A percentile compares a stretch with the other conserved stretches of the same genome.
Conservation (phyloP, 1,284 basidiomycete species). For the Ustilago esculenta region DNA sequence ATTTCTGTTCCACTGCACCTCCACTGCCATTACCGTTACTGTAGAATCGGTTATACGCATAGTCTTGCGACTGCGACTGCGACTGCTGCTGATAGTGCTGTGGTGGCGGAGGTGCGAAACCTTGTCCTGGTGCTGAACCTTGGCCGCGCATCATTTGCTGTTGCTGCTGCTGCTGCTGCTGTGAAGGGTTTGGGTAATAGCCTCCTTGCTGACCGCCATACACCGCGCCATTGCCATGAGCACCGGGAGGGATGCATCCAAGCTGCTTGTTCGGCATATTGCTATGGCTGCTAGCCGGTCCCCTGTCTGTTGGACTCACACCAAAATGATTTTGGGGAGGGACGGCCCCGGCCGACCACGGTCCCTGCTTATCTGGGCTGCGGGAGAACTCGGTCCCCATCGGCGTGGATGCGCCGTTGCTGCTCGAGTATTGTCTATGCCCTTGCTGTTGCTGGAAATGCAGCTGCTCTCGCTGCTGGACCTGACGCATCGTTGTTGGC, state of each 20-base stretch:
- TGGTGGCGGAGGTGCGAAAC: slow-evolving; percentile 3
- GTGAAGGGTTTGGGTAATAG: background rate
- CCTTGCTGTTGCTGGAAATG: slow-evolving; percentile 23
- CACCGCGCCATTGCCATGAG: background rate
- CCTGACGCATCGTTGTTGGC: slow-evolving; percentile 53
- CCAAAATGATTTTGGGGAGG: slow-evolving; percentile 8
- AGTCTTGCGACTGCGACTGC: slow-evolving; percentile 18
- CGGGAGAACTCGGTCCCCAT: slow-evolving; percentile 33
- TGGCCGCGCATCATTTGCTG: background rate
- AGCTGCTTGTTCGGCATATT: slow-evolving; percentile 29
- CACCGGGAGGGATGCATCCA: background rate
- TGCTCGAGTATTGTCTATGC: slow-evolving; percentile 23
- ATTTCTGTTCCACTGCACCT: slow-evolving; percentile 26
- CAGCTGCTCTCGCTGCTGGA: slow-evolving; percentile 34
- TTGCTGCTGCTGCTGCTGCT: slow-evolving; percentile 7
- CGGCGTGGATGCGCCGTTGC: slow-evolving; percentile 6
- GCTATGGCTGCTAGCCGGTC: slow-evolving; percentile 3
- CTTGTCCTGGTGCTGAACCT: background rate
- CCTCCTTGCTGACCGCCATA: background rate
- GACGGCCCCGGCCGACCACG: slow-evolving; percentile 33
- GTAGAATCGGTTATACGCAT: slow-evolving; percentile 18
- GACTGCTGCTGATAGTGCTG: slow-evolving; percentile 2
- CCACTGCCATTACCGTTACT: slow-evolving; percentile 16
- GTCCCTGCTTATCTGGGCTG: slow-evolving; percentile 28
- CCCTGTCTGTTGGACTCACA: slow-evolving; percentile 16